Evolutionary conservation across 148 eudicot species (phyloP).

Genomic region (Hydrangea macrophylla): DNA sequence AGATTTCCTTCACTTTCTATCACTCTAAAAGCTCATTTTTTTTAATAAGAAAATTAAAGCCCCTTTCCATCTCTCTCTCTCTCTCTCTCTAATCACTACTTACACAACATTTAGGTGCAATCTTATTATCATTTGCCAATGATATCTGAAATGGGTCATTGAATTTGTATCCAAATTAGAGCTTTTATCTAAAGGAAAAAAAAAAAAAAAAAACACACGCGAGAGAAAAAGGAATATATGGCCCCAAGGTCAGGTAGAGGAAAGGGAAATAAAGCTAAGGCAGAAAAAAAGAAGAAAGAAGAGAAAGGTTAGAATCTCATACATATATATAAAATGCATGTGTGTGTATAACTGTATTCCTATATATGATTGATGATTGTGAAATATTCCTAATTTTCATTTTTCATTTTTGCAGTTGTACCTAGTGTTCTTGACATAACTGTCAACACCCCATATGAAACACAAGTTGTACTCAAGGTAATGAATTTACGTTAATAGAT

Average conservation of each 20-base stretch:
- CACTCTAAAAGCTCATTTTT: conserved; percentile 7
- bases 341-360: not conserved
- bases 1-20: conserved; percentile 11
- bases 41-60: no score
- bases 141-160: conserved; percentile 15
- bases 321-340: no score
- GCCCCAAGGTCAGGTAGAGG: conserved; percentile 88
- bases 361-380: not conserved
- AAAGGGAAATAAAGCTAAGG: conserved; percentile 63
- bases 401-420: conserved; percentile 73
- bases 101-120: not conserved
- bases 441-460: conserved; percentile 79
- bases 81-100: no score
- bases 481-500: not conserved
- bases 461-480: conserved; percentile 85
- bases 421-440: conserved; percentile 82
- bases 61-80: no score
- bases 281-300: conserved; percentile 87
- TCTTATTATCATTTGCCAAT: not conserved
- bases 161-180: conserved; percentile 19
- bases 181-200: not conserved
- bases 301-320: no score
- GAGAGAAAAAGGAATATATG: no score
- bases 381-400: not conserved
- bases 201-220: not conserved